phyloP scores from a whole-genome alignment of 768 basidiomycete species.

The Mycena indigotica region DNA sequence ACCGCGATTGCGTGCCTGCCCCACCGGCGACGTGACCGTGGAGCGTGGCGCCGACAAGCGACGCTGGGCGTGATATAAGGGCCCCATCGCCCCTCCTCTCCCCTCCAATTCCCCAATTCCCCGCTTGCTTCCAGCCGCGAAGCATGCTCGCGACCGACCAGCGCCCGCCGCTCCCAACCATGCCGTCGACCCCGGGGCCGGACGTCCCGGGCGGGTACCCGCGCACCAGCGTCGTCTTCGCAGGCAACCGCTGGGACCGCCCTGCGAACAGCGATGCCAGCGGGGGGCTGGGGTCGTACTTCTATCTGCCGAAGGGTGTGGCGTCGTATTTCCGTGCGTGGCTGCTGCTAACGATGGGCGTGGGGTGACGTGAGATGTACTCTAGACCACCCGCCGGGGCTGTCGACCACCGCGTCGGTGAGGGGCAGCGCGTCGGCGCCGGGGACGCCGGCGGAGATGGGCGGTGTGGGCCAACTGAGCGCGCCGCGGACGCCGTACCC shows the following conservation, averaged over 20 bases:
- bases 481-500: too few relatives aligned
- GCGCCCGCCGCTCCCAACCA: neutral
- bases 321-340: neutral
- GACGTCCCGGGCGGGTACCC: neutral
- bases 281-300: neutral
- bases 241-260: neutral
- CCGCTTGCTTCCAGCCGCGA: neutral
- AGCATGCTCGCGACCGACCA: neutral
- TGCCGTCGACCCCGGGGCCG: neutral
- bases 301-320: neutral
- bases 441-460: too few relatives aligned
- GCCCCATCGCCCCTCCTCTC: neutral
- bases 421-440: too few relatives aligned
- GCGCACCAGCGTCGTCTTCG: neutral
- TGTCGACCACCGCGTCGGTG: neutral
- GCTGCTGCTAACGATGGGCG: neutral
- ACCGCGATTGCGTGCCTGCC: neutral
- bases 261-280: too few relatives aligned
- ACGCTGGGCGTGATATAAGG: neutral
- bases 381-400: neutral
- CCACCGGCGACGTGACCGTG: neutral
- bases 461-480: too few relatives aligned
- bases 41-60: neutral
- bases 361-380: neutral
- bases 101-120: too few relatives aligned